A percentile compares a stretch with the other conserved stretches of the same genome.
Conservation (phyloP, 768 basidiomycete species). For the Termitomyces eurrhizus region DNA sequence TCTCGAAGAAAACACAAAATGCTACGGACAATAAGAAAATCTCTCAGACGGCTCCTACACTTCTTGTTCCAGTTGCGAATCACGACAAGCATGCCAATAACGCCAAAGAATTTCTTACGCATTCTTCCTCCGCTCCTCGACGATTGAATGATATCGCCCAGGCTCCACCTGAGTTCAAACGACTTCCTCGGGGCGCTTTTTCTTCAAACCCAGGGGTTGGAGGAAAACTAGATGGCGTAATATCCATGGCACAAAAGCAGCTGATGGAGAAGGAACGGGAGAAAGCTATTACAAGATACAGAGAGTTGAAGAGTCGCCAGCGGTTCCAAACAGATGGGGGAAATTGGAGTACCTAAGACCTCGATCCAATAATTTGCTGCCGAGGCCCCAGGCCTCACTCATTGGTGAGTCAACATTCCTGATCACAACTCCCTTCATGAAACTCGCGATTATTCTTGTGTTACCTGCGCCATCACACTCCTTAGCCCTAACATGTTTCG, state of each 20-base stretch:
- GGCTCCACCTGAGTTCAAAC: slow-evolving; percentile 25
- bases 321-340: slow-evolving; percentile 8
- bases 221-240: slow-evolving; percentile 39
- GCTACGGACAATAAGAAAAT: slow-evolving; percentile 16
- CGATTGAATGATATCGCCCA: slow-evolving; percentile 30
- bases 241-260: slow-evolving; percentile 72
- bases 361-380: neutral
- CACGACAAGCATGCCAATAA: slow-evolving; percentile 22
- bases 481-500: neutral
- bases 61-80: neutral
- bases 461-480: neutral
- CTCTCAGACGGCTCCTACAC: slow-evolving; percentile 9
- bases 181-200: slow-evolving; percentile 16
- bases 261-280: slow-evolving; percentile 79
- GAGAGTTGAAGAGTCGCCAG: slow-evolving; percentile 60
- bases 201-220: slow-evolving; percentile 11
- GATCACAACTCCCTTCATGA: neutral
- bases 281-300: slow-evolving; percentile 60
- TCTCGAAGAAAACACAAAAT: slow-evolving; percentile 19
- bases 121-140: slow-evolving; percentile 53
- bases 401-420: neutral
- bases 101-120: slow-evolving; percentile 46
- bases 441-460: neutral
- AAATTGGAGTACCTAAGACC: neutral
- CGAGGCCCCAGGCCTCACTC: neutral